These are phyloP conservation scores for Apostasia shenzhenica DNA, from an alignment of 106 monocot species.

Conservation along the genomic window DNA sequence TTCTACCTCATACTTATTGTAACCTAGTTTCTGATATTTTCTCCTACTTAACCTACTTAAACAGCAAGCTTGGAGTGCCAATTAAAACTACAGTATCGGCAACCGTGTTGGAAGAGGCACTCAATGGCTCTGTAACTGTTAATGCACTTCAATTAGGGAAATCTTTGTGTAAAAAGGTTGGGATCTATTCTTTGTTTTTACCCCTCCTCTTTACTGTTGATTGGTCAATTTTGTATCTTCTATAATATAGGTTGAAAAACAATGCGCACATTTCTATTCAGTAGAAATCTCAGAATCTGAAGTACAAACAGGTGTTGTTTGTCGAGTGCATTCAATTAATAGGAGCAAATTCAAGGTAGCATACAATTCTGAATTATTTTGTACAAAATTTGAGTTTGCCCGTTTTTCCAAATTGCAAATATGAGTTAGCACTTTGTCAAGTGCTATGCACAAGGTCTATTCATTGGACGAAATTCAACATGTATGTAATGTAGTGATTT, in stretches of 20 bases:
- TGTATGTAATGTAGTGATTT: too few relatives aligned
- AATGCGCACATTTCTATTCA: conserved; percentile 92
- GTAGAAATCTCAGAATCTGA: conserved; percentile 78
- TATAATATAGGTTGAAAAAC: conserved; percentile 82
- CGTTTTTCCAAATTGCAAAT: too few relatives aligned
- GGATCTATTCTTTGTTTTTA: neutral
- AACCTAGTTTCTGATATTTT: neutral
- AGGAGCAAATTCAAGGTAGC: conserved; percentile 97
- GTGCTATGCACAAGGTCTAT: too few relatives aligned
- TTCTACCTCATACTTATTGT: neutral
- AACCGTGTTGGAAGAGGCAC: conserved; percentile 92
- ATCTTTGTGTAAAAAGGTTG: conserved; percentile 59
- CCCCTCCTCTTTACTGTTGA: neutral
- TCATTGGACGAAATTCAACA: too few relatives aligned
- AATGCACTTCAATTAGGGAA: conserved; percentile 50
- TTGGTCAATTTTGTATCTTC: neutral
- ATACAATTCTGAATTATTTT: neutral
- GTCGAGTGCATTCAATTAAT: conserved; percentile 81
- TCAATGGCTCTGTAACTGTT: conserved; percentile 66
- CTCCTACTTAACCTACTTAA: conserved; percentile 2
- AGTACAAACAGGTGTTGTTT: conserved; percentile 68
- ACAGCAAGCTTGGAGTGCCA: conserved; percentile 90
- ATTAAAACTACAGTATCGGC: conserved; percentile 96
- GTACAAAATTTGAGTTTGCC: too few relatives aligned
- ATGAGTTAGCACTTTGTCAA: too few relatives aligned